These are phyloP conservation scores for Trichoderma lentiforme DNA, from an alignment of 2,329 filamentous ascomycete species.

Conservation along the genomic window DNA sequence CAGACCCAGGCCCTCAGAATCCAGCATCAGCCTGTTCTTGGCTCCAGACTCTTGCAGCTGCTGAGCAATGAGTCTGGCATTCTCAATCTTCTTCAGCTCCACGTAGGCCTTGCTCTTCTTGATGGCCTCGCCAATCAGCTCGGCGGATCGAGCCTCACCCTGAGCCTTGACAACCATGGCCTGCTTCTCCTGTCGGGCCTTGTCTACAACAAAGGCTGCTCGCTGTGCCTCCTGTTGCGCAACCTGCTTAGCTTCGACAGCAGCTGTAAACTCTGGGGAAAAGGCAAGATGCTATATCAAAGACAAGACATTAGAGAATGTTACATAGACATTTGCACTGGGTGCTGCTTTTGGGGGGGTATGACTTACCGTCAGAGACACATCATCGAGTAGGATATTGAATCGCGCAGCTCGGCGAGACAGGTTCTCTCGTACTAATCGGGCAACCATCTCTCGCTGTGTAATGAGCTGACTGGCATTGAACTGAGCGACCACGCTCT, in stretches of 20 bases:
- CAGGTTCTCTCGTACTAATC: conserved; percentile 88
- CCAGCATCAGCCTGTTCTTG: conserved; percentile 91
- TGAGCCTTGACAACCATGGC: conserved; percentile 97
- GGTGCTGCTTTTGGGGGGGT: neutral
- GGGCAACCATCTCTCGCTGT: conserved; percentile 94
- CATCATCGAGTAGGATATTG: conserved; percentile 96
- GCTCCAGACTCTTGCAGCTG: conserved; percentile 82
- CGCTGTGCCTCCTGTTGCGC: conserved; percentile 92
- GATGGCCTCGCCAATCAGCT: conserved; percentile 97
- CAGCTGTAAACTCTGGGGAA: conserved; percentile 70
- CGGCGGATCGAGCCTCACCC: conserved; percentile 96
- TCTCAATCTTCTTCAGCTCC: conserved; percentile 97
- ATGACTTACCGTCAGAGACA: conserved; percentile 79
- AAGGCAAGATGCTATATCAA: conserved; percentile 62
- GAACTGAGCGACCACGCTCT: conserved; percentile 98
- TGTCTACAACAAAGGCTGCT: conserved; percentile 96
- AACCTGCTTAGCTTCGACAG: conserved; percentile 71
- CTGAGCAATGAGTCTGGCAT: conserved; percentile 82
- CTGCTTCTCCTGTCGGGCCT: conserved; percentile 98
- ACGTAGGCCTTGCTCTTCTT: conserved; percentile 99
- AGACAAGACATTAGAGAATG: neutral
- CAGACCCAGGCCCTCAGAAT: conserved; percentile 83
- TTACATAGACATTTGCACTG: neutral
- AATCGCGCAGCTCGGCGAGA: conserved; percentile 88
- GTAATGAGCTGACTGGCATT: conserved; percentile 98